A percentile compares a stretch with the other conserved stretches of the same genome.
These are phyloP conservation scores for Microcera coccophila DNA, from an alignment of 2,329 filamentous ascomycete species.

Conservation along the genomic window DNA sequence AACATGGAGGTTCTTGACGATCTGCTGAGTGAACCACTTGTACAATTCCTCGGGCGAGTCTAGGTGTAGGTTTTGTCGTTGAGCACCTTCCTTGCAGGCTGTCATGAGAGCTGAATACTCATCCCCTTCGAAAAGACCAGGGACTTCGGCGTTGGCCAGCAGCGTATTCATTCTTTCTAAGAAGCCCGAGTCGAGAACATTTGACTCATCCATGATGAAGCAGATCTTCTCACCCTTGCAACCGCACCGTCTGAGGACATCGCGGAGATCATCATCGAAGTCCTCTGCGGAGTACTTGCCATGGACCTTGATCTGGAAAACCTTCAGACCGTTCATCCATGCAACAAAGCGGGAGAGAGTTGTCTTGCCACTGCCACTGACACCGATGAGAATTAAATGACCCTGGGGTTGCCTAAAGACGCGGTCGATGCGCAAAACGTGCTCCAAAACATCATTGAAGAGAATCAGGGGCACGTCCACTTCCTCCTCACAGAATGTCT, in stretches of 20 bases:
- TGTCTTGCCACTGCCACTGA: slow-evolving; percentile 97
- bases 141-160: slow-evolving; percentile 97
- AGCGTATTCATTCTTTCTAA: slow-evolving; percentile 98
- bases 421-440: slow-evolving; percentile 95
- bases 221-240: slow-evolving; percentile 99
- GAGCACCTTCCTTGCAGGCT: slow-evolving; percentile 95
- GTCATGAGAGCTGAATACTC: slow-evolving; percentile 99
- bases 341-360: slow-evolving; percentile 96
- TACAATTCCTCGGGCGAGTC: slow-evolving; percentile 99
- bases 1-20: slow-evolving; percentile 97
- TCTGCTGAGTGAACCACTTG: slow-evolving; percentile 99
- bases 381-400: slow-evolving; percentile 96
- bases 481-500: slow-evolving; percentile 99
- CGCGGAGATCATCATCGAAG: slow-evolving; percentile 95
- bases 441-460: slow-evolving; percentile 99
- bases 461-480: slow-evolving; percentile 96
- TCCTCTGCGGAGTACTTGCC: slow-evolving; percentile 97
- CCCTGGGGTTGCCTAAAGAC: slow-evolving; percentile 98
- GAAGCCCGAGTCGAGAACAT: slow-evolving; percentile 97
- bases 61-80: slow-evolving; percentile 88
- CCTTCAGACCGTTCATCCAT: slow-evolving; percentile 99
- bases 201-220: slow-evolving; percentile 99
- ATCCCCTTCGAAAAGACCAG: slow-evolving; percentile 97
- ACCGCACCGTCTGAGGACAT: slow-evolving; percentile 86
- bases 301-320: slow-evolving; percentile 99